phyloP scores from a whole-genome alignment of 805 yeast species.

The Saccharomycopsis javanensis region DNA sequence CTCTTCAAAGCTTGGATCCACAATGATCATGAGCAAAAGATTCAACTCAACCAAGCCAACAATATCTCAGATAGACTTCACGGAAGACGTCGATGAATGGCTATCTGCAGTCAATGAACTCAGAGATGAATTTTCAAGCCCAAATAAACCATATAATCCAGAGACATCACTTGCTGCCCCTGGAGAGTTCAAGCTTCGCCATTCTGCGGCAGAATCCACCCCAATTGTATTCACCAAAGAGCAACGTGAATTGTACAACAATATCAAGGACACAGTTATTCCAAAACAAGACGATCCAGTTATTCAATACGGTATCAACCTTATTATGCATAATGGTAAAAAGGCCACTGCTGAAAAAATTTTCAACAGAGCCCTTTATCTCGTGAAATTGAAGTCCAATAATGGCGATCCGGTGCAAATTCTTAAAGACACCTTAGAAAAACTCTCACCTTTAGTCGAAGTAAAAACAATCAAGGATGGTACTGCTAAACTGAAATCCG shows the following conservation, averaged over 20 bases:
- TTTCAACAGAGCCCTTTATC: slow-evolving; percentile 68
- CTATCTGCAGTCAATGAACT: slow-evolving; percentile 31
- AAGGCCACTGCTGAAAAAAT: slow-evolving; percentile 69
- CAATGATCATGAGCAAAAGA: neutral
- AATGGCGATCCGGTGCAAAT: slow-evolving; percentile 64
- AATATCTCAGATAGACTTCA: slow-evolving; percentile 15
- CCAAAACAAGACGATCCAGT: slow-evolving; percentile 63
- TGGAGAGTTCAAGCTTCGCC: slow-evolving; percentile 29
- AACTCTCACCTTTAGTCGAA: slow-evolving; percentile 75
- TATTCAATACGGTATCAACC: slow-evolving; percentile 66
- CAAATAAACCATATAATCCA: slow-evolving; percentile 29
- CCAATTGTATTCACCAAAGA: slow-evolving; percentile 50
- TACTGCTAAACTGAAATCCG: slow-evolving; percentile 69
- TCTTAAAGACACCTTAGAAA: slow-evolving; percentile 65
- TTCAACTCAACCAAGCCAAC: neutral
- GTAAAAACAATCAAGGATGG: slow-evolving; percentile 73
- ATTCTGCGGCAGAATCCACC: slow-evolving; percentile 24
- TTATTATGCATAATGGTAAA: slow-evolving; percentile 88
- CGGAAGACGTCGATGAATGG: slow-evolving; percentile 33
- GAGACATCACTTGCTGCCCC: slow-evolving; percentile 34
- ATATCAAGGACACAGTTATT: slow-evolving; percentile 39
- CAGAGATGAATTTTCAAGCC: slow-evolving; percentile 30
- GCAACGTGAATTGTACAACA: slow-evolving; percentile 50
- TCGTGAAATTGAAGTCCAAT: slow-evolving; percentile 63
- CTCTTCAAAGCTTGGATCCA: neutral